Evolutionary conservation across 148 eudicot species (phyloP).

Genomic region (Heliamphora exappendiculata): DNA sequence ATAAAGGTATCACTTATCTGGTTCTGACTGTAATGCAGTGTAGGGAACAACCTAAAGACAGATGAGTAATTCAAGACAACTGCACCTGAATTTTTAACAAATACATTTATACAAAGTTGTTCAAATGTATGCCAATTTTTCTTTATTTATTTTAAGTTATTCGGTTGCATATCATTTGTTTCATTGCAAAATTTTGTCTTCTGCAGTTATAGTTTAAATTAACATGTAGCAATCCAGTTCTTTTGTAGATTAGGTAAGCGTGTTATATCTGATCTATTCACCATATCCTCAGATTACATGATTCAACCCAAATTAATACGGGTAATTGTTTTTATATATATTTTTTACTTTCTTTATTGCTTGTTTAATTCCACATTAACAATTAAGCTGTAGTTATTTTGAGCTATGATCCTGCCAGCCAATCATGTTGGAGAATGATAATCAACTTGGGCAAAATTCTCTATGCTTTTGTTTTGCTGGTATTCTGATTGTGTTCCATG

Average conservation of each 20-base stretch:
- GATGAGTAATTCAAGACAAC: background rate
- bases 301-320: too few relatives aligned
- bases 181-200: background rate
- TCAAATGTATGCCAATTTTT: background rate
- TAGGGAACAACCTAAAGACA: background rate
- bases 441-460: background rate
- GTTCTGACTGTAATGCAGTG: background rate
- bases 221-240: background rate
- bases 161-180: background rate
- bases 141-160: background rate
- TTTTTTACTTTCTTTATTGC: background rate
- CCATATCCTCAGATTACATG: too few relatives aligned
- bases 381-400: too few relatives aligned
- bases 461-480: background rate
- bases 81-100: background rate
- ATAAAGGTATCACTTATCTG: constrained; percentile 50
- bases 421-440: background rate
- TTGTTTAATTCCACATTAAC: background rate
- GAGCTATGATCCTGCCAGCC: background rate
- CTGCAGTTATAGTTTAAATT: background rate
- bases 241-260: too few relatives aligned
- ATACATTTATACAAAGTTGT: background rate
- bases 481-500: background rate
- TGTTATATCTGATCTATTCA: too few relatives aligned
- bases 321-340: background rate